Evolutionary conservation across 345 rosid species (phyloP).

Genomic region (Heritiera fomes): DNA sequence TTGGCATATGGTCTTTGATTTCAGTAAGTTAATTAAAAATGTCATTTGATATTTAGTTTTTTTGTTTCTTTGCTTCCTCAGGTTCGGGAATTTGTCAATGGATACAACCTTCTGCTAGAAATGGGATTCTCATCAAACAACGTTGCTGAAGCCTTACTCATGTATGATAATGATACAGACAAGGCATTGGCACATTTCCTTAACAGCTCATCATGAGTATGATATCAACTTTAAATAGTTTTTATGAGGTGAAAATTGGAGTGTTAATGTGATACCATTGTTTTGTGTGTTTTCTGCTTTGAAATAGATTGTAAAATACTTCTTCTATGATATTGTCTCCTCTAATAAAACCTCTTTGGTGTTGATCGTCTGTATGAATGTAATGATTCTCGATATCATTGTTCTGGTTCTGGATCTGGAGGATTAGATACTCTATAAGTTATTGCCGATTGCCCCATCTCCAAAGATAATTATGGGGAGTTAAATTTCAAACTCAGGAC

Average conservation of each 20-base stretch:
- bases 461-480: background rate
- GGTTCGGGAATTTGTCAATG: constrained; percentile 71
- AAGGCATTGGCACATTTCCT: constrained; percentile 75
- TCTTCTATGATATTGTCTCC: background rate
- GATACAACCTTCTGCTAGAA: constrained; percentile 58
- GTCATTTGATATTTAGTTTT: background rate
- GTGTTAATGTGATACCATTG: background rate
- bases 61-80: constrained; percentile 21
- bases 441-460: background rate
- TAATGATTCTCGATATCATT: background rate
- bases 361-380: background rate
- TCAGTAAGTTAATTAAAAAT: background rate
- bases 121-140: constrained; percentile 79
- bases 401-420: background rate
- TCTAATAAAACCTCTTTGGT: background rate
- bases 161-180: constrained; percentile 71
- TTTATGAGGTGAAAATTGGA: background rate
- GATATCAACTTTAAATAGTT: background rate
- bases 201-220: constrained; percentile 40
- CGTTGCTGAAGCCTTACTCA: constrained; percentile 62
- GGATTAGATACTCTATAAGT: too few species aligned
- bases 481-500: background rate
- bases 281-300: background rate
- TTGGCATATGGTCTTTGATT: background rate
- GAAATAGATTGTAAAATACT: constrained; percentile 1